A percentile compares a stretch with the other conserved stretches of the same genome.
These are phyloP conservation scores for Cladosporium velox DNA, from an alignment of 2,329 filamentous ascomycete species.

Conservation along the genomic window DNA sequence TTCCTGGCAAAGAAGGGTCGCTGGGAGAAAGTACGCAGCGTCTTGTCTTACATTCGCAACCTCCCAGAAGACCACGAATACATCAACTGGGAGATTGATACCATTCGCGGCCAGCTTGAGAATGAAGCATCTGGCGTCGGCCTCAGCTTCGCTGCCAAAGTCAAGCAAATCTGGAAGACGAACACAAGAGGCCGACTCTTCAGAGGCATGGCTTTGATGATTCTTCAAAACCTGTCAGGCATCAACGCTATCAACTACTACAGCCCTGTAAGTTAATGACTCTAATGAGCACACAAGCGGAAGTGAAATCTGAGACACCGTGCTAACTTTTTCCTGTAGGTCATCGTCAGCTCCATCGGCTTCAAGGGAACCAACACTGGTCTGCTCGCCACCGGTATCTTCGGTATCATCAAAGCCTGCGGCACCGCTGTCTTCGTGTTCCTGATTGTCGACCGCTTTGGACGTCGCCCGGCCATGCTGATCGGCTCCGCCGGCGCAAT, in stretches of 20 bases:
- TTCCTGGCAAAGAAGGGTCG: constrained; percentile 25
- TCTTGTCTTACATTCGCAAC: constrained; percentile 10
- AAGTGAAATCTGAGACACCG: background rate
- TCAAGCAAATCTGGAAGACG: constrained; percentile 27
- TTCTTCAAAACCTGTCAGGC: constrained; percentile 23
- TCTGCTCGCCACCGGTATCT: constrained; percentile 21
- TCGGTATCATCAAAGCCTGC: constrained; percentile 23
- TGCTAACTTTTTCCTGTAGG: background rate
- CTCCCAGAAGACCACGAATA: constrained; percentile 11
- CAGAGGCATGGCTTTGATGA: constrained; percentile 25
- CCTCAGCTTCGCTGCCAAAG: constrained; percentile 39
- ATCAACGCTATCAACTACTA: constrained; percentile 19
- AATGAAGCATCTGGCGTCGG: constrained; percentile 7
- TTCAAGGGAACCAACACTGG: constrained; percentile 18
- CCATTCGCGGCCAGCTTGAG: constrained; percentile 10
- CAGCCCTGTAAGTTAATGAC: background rate
- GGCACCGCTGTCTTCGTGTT: constrained; percentile 16
- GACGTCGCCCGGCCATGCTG: constrained; percentile 10
- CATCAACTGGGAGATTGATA: constrained; percentile 15
- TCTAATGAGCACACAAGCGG: background rate
- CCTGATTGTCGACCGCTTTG: constrained; percentile 16
- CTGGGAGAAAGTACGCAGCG: constrained; percentile 3
- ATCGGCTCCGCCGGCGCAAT: constrained; percentile 36
- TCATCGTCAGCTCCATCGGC: constrained; percentile 10
- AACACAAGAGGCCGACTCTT: constrained; percentile 23